Base-by-base conservation (phyloP, 2,329 filamentous ascomycete genomes). In the Penicillium concentricum region DNA sequence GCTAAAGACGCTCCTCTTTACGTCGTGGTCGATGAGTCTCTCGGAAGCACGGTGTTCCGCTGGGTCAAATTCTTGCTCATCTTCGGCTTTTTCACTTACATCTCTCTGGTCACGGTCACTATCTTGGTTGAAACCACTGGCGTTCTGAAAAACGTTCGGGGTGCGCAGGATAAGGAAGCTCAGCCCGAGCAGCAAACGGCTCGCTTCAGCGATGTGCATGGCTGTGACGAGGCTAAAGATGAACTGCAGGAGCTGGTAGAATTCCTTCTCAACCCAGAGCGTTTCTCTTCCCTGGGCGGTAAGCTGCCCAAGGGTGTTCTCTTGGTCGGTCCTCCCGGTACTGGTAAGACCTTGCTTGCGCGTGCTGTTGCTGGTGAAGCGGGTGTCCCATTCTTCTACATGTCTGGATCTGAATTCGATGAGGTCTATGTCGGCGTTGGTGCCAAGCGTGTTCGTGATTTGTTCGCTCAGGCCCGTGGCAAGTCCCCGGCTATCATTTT, bases 341-440 rank as follows among this genome's bases (percentile, higher is more conserved):
- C 94, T 59, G 94, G 94, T 78, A 99, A 99, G 79, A 99, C 94
- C 13, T 84, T 99, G 39, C 84, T 99, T 59, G 94, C 94, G 61
- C 88, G 94, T 69, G 95, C 94, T 54, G 94, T 99, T 59, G 94
- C 94, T 46, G 94, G 94, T 51, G 94, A 99, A 79, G 92, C 94
- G 52, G 94, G 93, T 54, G 94, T 99, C 18, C 94, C 94, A 1
- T 99, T 99, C 82, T 99, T 97, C 82, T 99, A 97, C 83, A 97
- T 99, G 93, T 99, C 94, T 70, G 94, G 94, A 49, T 96, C 91
- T 57, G 94, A 99, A 74, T 99, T 99, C 71, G 94, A 99, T 70
- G 94, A 99, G 76, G 89, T 99, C 51, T 99, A 97, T 70, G 95
- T 99, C 35, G 94, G 94, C 71, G 94, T 99, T 52, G 92, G 92